phyloP scores from a whole-genome alignment of 768 basidiomycete species.

The Holtermannia corniformis region DNA sequence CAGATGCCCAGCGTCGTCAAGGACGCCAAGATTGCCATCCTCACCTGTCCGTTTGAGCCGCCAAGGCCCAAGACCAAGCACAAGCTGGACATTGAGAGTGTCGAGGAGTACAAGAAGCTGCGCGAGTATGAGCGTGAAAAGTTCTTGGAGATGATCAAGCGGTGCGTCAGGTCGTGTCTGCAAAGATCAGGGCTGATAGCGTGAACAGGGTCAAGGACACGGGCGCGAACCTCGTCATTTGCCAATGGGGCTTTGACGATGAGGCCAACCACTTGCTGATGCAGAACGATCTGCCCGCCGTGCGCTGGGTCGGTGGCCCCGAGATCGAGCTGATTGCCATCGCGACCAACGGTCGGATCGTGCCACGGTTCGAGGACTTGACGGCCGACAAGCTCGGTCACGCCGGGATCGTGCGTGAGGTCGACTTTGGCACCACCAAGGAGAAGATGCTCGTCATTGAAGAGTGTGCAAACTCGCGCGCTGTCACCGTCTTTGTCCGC shows the following conservation, averaged over 20 bases:
- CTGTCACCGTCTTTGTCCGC: slow-evolving; percentile 93
- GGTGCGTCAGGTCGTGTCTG: slow-evolving; percentile 19
- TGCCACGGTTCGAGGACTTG: slow-evolving; percentile 95
- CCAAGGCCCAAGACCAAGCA: slow-evolving; percentile 99
- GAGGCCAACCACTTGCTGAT: slow-evolving; percentile 96
- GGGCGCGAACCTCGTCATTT: slow-evolving; percentile 96
- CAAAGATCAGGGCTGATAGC: not conserved
- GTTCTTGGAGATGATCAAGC: slow-evolving; percentile 91
- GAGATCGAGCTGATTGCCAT: slow-evolving; percentile 99
- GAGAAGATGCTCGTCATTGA: slow-evolving; percentile 99
- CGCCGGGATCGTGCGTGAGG: slow-evolving; percentile 86
- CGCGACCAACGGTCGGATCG: slow-evolving; percentile 94
- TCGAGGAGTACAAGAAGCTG: slow-evolving; percentile 93
- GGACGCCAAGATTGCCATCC: slow-evolving; percentile 87
- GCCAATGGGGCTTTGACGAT: slow-evolving; percentile 99
- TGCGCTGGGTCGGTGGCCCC: slow-evolving; percentile 97
- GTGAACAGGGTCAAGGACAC: slow-evolving; percentile 70
- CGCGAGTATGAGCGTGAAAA: slow-evolving; percentile 92
- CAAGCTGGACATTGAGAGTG: slow-evolving; percentile 90
- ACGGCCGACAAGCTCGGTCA: slow-evolving; percentile 80
- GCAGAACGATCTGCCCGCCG: slow-evolving; percentile 95
- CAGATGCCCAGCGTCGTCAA: slow-evolving; percentile 86
- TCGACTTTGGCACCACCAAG: slow-evolving; percentile 92
- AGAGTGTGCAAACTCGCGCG: slow-evolving; percentile 91
- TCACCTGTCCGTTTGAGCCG: slow-evolving; percentile 98